These are phyloP conservation scores for Chaetoscypha palmicola DNA, from an alignment of 2,329 filamentous ascomycete species.

Conservation along the genomic window DNA sequence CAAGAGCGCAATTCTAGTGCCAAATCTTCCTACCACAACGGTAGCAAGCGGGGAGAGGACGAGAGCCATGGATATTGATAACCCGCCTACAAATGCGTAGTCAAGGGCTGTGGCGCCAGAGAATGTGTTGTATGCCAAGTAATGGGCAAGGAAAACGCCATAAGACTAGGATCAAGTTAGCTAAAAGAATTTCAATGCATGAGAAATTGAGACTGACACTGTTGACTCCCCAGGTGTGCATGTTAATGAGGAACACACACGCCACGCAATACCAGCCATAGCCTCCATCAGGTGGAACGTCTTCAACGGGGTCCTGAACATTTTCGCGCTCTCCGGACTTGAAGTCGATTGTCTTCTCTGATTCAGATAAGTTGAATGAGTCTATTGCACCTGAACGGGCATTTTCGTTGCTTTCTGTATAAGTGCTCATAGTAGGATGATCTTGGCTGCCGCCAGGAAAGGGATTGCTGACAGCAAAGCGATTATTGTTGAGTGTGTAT, in stretches of 20 bases:
- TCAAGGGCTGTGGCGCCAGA: constrained; percentile 55
- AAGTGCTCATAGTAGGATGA: no score
- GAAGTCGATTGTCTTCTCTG: constrained; percentile 14
- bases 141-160: constrained; percentile 72
- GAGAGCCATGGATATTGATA: constrained; percentile 60
- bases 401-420: no score
- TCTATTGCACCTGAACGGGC: no score
- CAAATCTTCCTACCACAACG: constrained; percentile 45
- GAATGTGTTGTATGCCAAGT: constrained; percentile 58
- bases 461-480: no score
- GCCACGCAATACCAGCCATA: constrained; percentile 51
- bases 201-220: constrained; percentile 20
- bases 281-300: constrained; percentile 46
- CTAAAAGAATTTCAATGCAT: not conserved
- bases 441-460: no score
- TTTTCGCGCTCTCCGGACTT: constrained; percentile 6
- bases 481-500: no score
- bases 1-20: constrained; percentile 57
- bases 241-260: constrained; percentile 38
- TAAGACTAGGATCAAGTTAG: constrained; percentile 40
- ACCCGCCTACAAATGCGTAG: constrained; percentile 71
- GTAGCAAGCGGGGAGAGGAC: constrained; percentile 54
- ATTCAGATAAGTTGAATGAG: no score
- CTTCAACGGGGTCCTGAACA: constrained; percentile 20
- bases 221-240: constrained; percentile 40